Evolutionary conservation across 2,329 filamentous ascomycete genomes (phyloP), one percentile per base, ranked within the genome.

Genomic region (Nemania abortiva): DNA sequence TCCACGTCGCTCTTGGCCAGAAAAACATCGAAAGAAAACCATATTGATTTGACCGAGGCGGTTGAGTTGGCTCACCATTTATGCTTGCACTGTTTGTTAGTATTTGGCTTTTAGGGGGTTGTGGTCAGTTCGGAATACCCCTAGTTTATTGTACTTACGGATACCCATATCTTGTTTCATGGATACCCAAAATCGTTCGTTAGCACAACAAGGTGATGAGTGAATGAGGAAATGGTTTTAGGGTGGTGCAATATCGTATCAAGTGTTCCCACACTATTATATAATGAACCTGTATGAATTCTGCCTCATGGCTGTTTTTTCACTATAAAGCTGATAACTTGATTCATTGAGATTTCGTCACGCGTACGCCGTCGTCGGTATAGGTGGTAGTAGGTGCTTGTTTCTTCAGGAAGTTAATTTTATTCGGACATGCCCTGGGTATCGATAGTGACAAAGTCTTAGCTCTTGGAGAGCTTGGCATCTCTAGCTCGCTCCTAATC

Each of bases 111-210:
- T 65, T 47, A 24, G 18, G 50, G 50, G 62, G 54, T 2, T 58
- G 29, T 42, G 37, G 24, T 65, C 52, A 60, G 65, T 66, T 57
- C 57, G 65, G 49, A 69, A 70, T 72, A 72, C 61, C 63, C 66
- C 37, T 63, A 54, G 27, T 56, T 73, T 71, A 31, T 63, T 63
- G 50, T 42, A 47, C 45, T 66, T 29, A 69, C 68, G 73, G 71
- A 74, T 74, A 74, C 72, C 74, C 75, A 73, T 74, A 73, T 73
- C 53, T 42, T 63, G 56, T 69, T 58, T 70, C 66, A 73, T 73
- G 76, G 74, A 78, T 77, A 78, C 75, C 74, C 74, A 76, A 70
- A 60, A 73, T 74, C 76, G 71, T 72, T 75, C 76, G 72, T 74
- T 78, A 72, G 55, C 37, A 45, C 49, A 54, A 27, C 42, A 24